Base-by-base conservation (phyloP, 2,329 filamentous ascomycete genomes). In the Ramichloridium luteum region DNA sequence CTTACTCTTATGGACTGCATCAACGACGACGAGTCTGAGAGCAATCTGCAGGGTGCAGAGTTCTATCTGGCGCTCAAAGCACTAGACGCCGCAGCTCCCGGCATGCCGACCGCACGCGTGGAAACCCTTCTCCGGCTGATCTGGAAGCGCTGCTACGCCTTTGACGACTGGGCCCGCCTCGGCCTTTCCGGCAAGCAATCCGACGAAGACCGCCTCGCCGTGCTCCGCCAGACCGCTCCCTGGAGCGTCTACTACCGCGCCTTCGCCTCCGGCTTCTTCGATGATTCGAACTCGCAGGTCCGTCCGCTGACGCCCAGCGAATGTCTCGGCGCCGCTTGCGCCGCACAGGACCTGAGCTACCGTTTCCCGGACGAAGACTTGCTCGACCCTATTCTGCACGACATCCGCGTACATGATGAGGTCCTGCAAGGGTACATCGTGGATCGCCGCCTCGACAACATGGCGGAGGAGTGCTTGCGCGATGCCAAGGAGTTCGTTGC, bases 151-250 rank as follows among this genome's bases (percentile, higher is more conserved):
- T 78, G 84, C 39, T 80, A 80, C 48, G 69, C 88, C 43, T 74
- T 77, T 30, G 86, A 94, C 53, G 74, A 94, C 51, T 98, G 90
- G 90, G 88, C 90, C 50, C 74, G 82, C 43, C 66, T 78, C 37
- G 79, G 37, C 18, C 22, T 38, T 12, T 25, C 32, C 25, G 41
- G 39, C 14, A 42, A 43, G 30, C 43, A 81, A 51, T 73, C 74
- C 35, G 85, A 93, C 48, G 59, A 63, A 3, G 69, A 80, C 39
- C 70, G 84, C 16, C 64, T 75, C 32, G 65, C 69, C 16, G 62
- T 71, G 12, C 58, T 92, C 10, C 41, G 47, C 10, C 34, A 47
- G 13, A 55, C 52, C 2, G 41, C 43, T 9, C 35, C 44, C 2
- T 57, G 45, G 67, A 35, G 42, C 30, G 93, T 84, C 1, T 26